Percentiles rank a stretch among this genome's conserved stretches.
Conservation (phyloP, 2,329 filamentous ascomycete species). For the Clarireedia monteithiana region DNA sequence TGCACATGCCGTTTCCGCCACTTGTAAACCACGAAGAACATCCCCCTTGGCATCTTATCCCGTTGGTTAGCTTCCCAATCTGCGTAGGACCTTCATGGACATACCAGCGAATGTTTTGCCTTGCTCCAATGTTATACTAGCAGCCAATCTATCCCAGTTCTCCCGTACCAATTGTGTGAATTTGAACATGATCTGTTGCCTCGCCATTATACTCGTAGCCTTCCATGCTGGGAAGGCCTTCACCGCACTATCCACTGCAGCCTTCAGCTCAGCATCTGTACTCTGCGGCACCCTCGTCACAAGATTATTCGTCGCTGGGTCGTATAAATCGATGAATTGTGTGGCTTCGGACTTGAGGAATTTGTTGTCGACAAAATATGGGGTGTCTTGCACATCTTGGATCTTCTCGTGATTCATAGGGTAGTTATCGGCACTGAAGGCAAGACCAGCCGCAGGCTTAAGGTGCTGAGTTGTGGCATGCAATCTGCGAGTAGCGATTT, state of each 20-base stretch:
- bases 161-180: slow-evolving; percentile 72
- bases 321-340: slow-evolving; percentile 71
- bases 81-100: not conserved
- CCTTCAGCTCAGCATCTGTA: slow-evolving; percentile 68
- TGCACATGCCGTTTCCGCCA: slow-evolving; percentile 73
- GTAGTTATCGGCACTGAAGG: slow-evolving; percentile 52
- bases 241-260: slow-evolving; percentile 66
- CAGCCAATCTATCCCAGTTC: slow-evolving; percentile 78
- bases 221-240: slow-evolving; percentile 70
- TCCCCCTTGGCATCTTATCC: slow-evolving; percentile 66
- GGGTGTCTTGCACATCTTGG: slow-evolving; percentile 59
- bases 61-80: not conserved
- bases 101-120: slow-evolving; percentile 69
- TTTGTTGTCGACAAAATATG: slow-evolving; percentile 76
- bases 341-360: slow-evolving; percentile 61
- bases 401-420: slow-evolving; percentile 68
- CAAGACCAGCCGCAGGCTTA: slow-evolving; percentile 43
- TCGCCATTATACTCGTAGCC: slow-evolving; percentile 60
- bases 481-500: slow-evolving; percentile 42
- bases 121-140: slow-evolving; percentile 81
- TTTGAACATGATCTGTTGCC: slow-evolving; percentile 84
- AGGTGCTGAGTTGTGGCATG: slow-evolving; percentile 51
- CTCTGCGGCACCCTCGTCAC: slow-evolving; percentile 78
- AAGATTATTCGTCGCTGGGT: slow-evolving; percentile 79
- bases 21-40: slow-evolving; percentile 74